phyloP scores from a whole-genome alignment of 108 stramenopile species.

The Skeletonema marinoi region DNA sequence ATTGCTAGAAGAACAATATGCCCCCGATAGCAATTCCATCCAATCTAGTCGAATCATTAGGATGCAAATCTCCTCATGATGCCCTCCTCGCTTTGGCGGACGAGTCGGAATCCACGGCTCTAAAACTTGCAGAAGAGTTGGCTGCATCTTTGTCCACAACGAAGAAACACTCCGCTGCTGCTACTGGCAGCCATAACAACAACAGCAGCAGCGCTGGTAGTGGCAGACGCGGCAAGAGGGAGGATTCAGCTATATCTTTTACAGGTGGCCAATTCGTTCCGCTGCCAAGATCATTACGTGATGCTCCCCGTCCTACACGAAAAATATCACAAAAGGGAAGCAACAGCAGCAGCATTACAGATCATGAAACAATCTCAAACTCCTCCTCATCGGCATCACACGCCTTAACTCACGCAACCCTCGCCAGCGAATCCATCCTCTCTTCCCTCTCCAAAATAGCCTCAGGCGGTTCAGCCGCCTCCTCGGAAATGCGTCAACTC shows the following conservation, averaged over 20 bases:
- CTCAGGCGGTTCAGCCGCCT: slow-evolving; percentile 79
- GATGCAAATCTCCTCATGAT: slow-evolving; percentile 38
- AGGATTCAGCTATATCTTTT: not conserved
- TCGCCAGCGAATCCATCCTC: slow-evolving; percentile 78
- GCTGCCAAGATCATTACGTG: slow-evolving; percentile 22
- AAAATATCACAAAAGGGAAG: not conserved
- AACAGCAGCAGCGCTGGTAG: not conserved
- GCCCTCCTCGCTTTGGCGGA: slow-evolving; percentile 54
- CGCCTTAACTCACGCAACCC: slow-evolving; percentile 54
- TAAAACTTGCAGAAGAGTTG: slow-evolving; percentile 44
- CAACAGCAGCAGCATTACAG: too few relatives aligned
- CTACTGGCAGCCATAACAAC: not conserved
- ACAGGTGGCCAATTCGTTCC: slow-evolving; percentile 3
- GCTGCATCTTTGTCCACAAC: slow-evolving; percentile 13
- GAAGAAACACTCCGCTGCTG: not conserved
- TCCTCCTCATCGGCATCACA: slow-evolving; percentile 41
- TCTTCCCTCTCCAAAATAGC: slow-evolving; percentile 82
- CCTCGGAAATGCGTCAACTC: slow-evolving; percentile 72
- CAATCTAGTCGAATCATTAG: slow-evolving; percentile 23
- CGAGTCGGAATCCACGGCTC: slow-evolving; percentile 38
- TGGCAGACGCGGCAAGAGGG: not conserved
- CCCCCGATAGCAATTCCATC: slow-evolving; percentile 13
- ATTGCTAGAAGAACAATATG: not conserved
- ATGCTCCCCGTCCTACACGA: slow-evolving; percentile 15
- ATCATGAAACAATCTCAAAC: slow-evolving; percentile 6